Evolutionary conservation across 768 basidiomycete species (phyloP).

Genomic region (Suillus tomentosus): DNA sequence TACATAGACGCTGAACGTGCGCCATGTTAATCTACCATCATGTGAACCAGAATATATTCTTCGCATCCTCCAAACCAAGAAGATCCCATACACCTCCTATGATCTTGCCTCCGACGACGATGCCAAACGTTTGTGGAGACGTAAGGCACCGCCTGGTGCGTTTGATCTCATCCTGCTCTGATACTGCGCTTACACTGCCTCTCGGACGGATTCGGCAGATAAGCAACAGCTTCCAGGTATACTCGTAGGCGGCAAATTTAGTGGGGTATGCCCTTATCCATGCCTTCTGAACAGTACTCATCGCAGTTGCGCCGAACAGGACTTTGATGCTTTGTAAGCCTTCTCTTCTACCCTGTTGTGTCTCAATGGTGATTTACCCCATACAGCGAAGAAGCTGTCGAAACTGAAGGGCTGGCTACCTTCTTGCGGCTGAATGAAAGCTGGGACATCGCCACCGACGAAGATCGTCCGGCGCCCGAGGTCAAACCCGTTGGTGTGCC

Average conservation of each 20-base stretch:
- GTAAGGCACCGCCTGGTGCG: constrained; percentile 73
- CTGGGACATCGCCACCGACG: constrained; percentile 62
- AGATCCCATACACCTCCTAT: constrained; percentile 78
- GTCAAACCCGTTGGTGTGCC: constrained; percentile 77
- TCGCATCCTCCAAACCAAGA: constrained; percentile 83
- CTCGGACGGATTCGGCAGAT: constrained; percentile 42
- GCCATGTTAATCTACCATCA: constrained; percentile 4
- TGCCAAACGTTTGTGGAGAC: constrained; percentile 78
- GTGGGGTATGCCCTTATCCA: constrained; percentile 58
- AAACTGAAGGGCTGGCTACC: constrained; percentile 66
- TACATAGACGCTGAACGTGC: constrained; percentile 3
- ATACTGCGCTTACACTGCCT: constrained; percentile 1
- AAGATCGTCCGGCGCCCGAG: constrained; percentile 54
- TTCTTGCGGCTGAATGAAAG: constrained; percentile 76
- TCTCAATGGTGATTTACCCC: constrained; percentile 14
- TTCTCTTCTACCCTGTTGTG: constrained; percentile 6
- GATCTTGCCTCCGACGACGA: constrained; percentile 85
- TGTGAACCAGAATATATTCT: constrained; percentile 67
- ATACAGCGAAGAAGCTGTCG: constrained; percentile 80
- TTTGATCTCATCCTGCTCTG: constrained; percentile 4
- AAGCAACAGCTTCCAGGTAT: constrained; percentile 87
- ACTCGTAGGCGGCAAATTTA: constrained; percentile 73
- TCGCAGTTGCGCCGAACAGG: constrained; percentile 40
- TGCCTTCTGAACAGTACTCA: constrained; percentile 13
- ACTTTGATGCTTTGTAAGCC: constrained; percentile 73